Base-by-base conservation (phyloP, 139 green algal species). In the Closterium sp. region DNA sequence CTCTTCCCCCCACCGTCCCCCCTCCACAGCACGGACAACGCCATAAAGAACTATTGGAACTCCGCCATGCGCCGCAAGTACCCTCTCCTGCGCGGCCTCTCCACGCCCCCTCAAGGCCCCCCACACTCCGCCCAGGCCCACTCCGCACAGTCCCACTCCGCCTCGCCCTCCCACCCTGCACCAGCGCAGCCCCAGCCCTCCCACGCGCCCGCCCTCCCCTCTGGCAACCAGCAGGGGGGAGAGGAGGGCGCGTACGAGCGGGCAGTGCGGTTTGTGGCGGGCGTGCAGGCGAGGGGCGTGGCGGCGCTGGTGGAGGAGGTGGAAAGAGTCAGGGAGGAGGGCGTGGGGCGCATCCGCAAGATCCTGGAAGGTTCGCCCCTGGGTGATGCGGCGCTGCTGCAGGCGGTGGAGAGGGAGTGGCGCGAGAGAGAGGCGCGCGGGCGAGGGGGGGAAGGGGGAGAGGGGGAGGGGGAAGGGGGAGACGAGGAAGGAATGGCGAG, bases 1-100 rank as follows among this genome's bases (percentile, higher is more conserved):
- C 50, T 2, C 50, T 22, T 27, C 17, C 17, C 13, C 50, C 50
- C 9, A 73, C 17, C 0, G 10, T 73, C 50, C 9, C 50, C 50
- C 10, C 50, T 0, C 50, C 50, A 21, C 84, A 91, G 88, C 30
- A 97, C 96, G 7, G 97, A 98, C 92, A 98, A 98, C 91, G 96
- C 95, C 21, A 96, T 98, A 89, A 98, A 98, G 94, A 98, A 98
- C 91, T 95, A 97, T 89, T 98, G 97, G 97, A 95, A 96, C 90
- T 88, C 86, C 29, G 94, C 88, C 28, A 42, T 92, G 86, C 62
- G 88, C 34, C 62, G 94, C 24, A 95, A 93, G 90, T 89, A 95
- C 87, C 87, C 87, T 2, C 22, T 29, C 19, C 84, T 87, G 84
- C 84, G 84, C n/a, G 86, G 1, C 86, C 11, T 22, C 86, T 2